Evolutionary conservation across 805 yeast species (phyloP).

Genomic region (Candida ipomoeae): DNA sequence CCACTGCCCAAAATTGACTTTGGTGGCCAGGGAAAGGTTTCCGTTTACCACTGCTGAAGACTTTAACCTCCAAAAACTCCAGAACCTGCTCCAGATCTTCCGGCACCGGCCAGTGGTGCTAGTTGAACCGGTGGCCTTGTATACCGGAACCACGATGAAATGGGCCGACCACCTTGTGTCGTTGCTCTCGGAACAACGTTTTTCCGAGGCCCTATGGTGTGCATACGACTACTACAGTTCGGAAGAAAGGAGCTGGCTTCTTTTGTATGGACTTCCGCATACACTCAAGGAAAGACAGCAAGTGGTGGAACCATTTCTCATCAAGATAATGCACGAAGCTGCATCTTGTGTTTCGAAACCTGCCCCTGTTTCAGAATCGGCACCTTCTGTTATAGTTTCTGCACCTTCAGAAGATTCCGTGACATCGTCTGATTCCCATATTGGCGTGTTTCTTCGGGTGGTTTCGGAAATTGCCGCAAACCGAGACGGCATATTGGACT

Average conservation of each 20-base stretch:
- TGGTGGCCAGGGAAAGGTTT: conserved; percentile 8
- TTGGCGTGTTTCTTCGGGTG: conserved; percentile 16
- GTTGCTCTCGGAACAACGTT: conserved; percentile 45
- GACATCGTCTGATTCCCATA: too few species aligned
- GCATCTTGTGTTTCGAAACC: not conserved
- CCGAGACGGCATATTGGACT: conserved; percentile 5
- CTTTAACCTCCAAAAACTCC: conserved; percentile 9
- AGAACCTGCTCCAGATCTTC: conserved; percentile 19
- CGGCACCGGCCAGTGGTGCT: conserved; percentile 23
- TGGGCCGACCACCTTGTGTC: conserved; percentile 66
- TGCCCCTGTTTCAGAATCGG: too few species aligned
- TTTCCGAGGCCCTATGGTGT: conserved; percentile 51
- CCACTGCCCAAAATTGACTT: conserved; percentile 16
- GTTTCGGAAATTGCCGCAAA: conserved; percentile 9
- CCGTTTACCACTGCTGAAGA: conserved; percentile 36
- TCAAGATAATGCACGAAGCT: conserved; percentile 49
- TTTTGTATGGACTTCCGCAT: conserved; percentile 55
- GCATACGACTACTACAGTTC: conserved; percentile 50
- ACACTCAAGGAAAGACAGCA: conserved; percentile 40
- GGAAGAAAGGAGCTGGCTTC: conserved; percentile 44
- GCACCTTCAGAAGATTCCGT: too few species aligned
- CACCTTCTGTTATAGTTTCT: too few species aligned
- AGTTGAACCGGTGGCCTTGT: conserved; percentile 31
- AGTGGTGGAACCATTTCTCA: conserved; percentile 50
- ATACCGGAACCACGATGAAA: conserved; percentile 54